These are phyloP conservation scores for Lecanicillium sp. DNA, from an alignment of 2,329 filamentous ascomycete species.

Conservation along the genomic window DNA sequence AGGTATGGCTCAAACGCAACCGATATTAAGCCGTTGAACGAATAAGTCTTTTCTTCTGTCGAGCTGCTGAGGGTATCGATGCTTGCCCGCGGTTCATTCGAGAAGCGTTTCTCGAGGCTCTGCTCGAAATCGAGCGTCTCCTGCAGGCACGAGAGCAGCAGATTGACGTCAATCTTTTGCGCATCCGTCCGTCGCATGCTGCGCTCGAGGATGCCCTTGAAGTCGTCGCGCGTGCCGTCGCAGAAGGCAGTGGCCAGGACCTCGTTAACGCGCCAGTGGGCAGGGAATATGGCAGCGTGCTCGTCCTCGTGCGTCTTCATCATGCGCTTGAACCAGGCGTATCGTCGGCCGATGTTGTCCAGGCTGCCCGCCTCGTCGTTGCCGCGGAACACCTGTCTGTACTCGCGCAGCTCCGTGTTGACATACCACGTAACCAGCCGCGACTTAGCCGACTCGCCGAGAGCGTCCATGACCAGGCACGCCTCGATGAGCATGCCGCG, in stretches of 20 bases:
- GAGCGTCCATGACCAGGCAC: conserved; percentile 88
- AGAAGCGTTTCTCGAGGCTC: conserved; percentile 76
- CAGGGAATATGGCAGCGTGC: conserved; percentile 80
- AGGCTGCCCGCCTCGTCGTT: conserved; percentile 94
- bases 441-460: conserved; percentile 79
- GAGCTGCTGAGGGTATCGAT: conserved; percentile 82
- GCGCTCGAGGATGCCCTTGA: conserved; percentile 83
- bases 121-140: conserved; percentile 98
- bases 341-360: conserved; percentile 92
- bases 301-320: conserved; percentile 94
- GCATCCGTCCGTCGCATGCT: conserved; percentile 76
- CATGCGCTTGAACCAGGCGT: conserved; percentile 95
- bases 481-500: conserved; percentile 73
- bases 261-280: conserved; percentile 85
- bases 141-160: conserved; percentile 82
- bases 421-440: conserved; percentile 93
- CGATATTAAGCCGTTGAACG: conserved; percentile 86
- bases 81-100: conserved; percentile 66
- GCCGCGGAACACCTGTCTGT: conserved; percentile 88
- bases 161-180: conserved; percentile 78
- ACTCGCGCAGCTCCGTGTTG: conserved; percentile 93
- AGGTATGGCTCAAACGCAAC: conserved; percentile 97
- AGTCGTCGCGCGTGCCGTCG: conserved; percentile 91
- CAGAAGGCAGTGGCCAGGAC: conserved; percentile 87
- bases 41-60: conserved; percentile 65